phyloP scores from a whole-genome alignment of 2,329 filamentous ascomycete species.

The Calonectria pseudoreteaudii region DNA sequence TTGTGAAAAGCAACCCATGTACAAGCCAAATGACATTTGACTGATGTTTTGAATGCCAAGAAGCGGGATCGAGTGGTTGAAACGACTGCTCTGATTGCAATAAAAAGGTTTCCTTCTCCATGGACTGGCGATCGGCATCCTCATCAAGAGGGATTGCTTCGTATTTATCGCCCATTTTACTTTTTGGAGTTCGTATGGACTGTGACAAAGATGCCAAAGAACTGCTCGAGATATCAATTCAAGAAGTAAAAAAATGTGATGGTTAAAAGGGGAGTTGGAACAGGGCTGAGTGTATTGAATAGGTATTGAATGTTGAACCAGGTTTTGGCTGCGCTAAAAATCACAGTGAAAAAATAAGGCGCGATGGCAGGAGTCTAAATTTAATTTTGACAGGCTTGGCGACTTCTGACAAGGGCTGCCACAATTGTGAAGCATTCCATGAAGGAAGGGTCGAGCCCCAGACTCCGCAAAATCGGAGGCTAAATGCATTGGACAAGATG shows the following conservation, averaged over 20 bases:
- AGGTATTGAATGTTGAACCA: background rate
- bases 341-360: background rate
- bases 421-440: background rate
- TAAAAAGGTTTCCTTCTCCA: slow-evolving; percentile 28
- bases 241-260: background rate
- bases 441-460: background rate
- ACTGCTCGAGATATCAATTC: too few relatives aligned
- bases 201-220: background rate
- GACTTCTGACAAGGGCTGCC: background rate
- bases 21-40: slow-evolving; percentile 24
- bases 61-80: background rate
- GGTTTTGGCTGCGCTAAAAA: background rate
- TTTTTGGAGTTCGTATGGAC: background rate
- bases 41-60: background rate
- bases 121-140: slow-evolving; percentile 27
- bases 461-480: background rate
- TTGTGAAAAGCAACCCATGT: slow-evolving; percentile 26
- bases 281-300: background rate
- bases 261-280: background rate
- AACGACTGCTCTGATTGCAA: slow-evolving; percentile 3
- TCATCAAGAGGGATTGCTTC: slow-evolving; percentile 25
- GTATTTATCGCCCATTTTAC: slow-evolving; percentile 4
- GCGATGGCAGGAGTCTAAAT: background rate
- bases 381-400: background rate
- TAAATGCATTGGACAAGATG: background rate